These are phyloP conservation scores for Casaregolazyma lundiana DNA, from an alignment of 1,139 yeast genomes.

Conservation along the genomic window DNA sequence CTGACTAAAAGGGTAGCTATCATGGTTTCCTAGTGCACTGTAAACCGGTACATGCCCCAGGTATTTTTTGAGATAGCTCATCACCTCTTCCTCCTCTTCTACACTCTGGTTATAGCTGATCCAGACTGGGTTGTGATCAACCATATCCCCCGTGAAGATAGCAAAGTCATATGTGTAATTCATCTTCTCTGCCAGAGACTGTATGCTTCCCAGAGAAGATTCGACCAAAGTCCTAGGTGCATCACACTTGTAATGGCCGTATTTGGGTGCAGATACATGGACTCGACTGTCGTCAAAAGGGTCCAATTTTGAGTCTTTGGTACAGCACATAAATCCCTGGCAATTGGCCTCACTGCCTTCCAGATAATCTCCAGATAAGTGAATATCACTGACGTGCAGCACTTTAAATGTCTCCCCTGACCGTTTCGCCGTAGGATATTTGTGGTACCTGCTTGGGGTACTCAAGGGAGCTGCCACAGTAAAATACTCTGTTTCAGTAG, in stretches of 20 bases:
- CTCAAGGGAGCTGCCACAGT: constrained; percentile 32
- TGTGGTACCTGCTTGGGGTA: constrained; percentile 3
- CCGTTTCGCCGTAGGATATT: background rate
- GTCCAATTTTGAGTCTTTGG: constrained; percentile 14
- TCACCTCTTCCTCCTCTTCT: constrained; percentile 48
- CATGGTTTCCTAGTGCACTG: constrained; percentile 68
- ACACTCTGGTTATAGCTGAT: constrained; percentile 48
- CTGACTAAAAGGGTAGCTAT: constrained; percentile 69
- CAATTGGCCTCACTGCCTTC: constrained; percentile 62
- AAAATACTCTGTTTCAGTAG: constrained; percentile 35
- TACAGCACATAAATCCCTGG: constrained; percentile 48
- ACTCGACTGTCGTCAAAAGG: constrained; percentile 37
- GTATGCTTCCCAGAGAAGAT: constrained; percentile 48
- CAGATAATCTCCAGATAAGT: constrained; percentile 52
- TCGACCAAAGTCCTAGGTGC: constrained; percentile 53
- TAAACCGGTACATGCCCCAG: constrained; percentile 55
- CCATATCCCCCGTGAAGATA: constrained; percentile 66
- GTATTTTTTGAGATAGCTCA: constrained; percentile 51
- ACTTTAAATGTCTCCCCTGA: constrained; percentile 50
- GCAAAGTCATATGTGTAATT: constrained; percentile 48
- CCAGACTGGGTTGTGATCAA: constrained; percentile 52
- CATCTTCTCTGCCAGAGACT: constrained; percentile 7
- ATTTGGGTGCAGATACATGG: constrained; percentile 42
- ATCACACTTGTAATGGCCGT: constrained; percentile 61
- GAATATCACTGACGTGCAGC: constrained; percentile 64